These are phyloP conservation scores for Asterella californica DNA, from an alignment of 225 moss, liverwort and hornwort species.

Conservation along the genomic window DNA sequence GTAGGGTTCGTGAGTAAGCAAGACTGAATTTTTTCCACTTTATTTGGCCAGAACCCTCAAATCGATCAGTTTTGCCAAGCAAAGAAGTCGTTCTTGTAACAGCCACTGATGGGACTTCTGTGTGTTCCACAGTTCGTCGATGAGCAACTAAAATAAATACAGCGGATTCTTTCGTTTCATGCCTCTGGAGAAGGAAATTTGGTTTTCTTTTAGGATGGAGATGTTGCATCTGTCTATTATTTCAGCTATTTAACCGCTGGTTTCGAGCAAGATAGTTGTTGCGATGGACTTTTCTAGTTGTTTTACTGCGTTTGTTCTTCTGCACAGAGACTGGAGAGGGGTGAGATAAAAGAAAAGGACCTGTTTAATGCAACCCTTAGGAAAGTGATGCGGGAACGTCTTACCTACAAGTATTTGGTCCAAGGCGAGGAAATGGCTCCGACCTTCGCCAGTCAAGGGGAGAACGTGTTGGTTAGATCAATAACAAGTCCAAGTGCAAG, in stretches of 20 bases:
- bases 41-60: too few relatives aligned
- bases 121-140: too few relatives aligned
- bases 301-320: neutral
- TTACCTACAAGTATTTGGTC: slow-evolving; percentile 77
- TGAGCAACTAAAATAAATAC: too few relatives aligned
- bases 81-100: too few relatives aligned
- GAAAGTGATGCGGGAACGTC: slow-evolving; percentile 70
- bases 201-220: neutral
- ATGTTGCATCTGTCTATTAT: neutral
- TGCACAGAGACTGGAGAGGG: slow-evolving; percentile 52
- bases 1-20: too few relatives aligned
- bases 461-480: slow-evolving; percentile 81
- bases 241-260: neutral
- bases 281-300: neutral
- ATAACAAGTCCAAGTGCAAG: slow-evolving; percentile 78
- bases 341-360: slow-evolving; percentile 81
- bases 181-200: neutral
- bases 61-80: too few relatives aligned
- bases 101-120: too few relatives aligned
- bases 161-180: neutral
- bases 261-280: neutral
- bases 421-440: slow-evolving; percentile 97
- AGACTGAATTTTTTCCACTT: too few relatives aligned
- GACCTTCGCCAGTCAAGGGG: slow-evolving; percentile 86
- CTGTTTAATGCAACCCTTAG: slow-evolving; percentile 73